Conservation (phyloP, 768 basidiomycete species). For the Tephrocybe sp. region DNA sequence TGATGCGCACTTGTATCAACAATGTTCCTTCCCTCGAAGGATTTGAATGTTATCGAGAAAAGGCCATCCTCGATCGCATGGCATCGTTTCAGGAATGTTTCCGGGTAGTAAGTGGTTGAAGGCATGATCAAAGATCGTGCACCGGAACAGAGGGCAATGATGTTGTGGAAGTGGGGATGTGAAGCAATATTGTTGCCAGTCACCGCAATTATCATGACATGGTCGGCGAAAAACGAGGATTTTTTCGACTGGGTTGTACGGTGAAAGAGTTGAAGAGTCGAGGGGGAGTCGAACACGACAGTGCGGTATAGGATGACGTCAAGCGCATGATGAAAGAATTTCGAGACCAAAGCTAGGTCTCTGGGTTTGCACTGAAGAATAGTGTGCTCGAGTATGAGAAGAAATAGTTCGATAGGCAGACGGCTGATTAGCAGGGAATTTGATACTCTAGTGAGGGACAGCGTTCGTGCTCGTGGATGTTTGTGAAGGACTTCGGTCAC, state of each 20-base stretch:
- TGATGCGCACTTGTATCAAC: neutral
- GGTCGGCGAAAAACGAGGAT: slow-evolving; percentile 24
- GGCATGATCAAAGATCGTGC: slow-evolving; percentile 30
- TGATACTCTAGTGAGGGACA: slow-evolving; percentile 20
- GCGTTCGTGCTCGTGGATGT: slow-evolving; percentile 11
- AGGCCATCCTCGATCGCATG: slow-evolving; percentile 14
- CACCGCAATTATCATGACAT: slow-evolving; percentile 38
- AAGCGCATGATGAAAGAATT: slow-evolving; percentile 29
- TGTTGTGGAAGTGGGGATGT: slow-evolving; percentile 23
- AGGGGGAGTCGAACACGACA: slow-evolving; percentile 32
- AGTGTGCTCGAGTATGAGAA: slow-evolving; percentile 36
- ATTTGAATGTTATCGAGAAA: slow-evolving; percentile 28
- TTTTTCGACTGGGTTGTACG: slow-evolving; percentile 32
- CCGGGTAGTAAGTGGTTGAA: slow-evolving; percentile 20
- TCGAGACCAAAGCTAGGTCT: slow-evolving; percentile 30
- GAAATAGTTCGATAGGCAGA: slow-evolving; percentile 35
- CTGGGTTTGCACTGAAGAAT: slow-evolving; percentile 28
- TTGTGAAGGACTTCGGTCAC: slow-evolving; percentile 2
- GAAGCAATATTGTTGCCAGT: slow-evolving; percentile 20
- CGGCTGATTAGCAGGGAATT: slow-evolving; percentile 29
- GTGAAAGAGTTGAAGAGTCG: slow-evolving; percentile 31
- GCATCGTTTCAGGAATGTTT: slow-evolving; percentile 15
- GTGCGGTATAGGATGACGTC: slow-evolving; percentile 38
- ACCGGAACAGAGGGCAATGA: slow-evolving; percentile 34
- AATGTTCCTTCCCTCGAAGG: slow-evolving; percentile 21